Conservation (phyloP, 2,329 filamentous ascomycete species). For the Lecanicillium sp. region DNA sequence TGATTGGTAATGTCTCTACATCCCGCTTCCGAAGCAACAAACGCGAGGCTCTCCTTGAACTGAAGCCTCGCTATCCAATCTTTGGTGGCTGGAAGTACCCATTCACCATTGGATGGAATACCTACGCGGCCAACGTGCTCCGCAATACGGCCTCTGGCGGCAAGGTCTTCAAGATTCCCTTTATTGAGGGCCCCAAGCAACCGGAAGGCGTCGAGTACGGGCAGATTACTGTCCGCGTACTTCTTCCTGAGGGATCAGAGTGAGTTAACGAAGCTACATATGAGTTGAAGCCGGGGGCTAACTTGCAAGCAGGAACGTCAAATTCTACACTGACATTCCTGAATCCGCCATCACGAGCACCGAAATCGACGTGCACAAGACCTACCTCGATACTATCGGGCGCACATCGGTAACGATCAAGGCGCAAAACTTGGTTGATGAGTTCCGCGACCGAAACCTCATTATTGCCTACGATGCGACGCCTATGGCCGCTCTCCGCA, state of each 20-base stretch:
- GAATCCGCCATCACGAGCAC: constrained; percentile 50
- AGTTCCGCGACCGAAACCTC: constrained; percentile 74
- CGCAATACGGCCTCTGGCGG: constrained; percentile 56
- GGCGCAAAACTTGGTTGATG: constrained; percentile 82
- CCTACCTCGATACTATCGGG: constrained; percentile 88
- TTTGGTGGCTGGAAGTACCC: constrained; percentile 98
- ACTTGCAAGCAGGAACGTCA: constrained; percentile 59
- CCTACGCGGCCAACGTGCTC: constrained; percentile 69
- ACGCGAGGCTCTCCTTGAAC: constrained; percentile 74
- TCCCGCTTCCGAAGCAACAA: constrained; percentile 73
- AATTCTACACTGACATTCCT: constrained; percentile 68
- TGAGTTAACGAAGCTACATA: constrained; percentile 36
- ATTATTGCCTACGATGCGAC: constrained; percentile 86
- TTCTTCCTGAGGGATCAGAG: constrained; percentile 86
- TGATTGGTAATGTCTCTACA: constrained; percentile 94
- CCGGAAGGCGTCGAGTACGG: constrained; percentile 80
- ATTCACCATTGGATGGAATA: constrained; percentile 95
- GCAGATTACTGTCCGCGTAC: constrained; percentile 67
- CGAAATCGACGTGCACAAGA: constrained; percentile 60
- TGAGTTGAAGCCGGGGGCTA: constrained; percentile 11
- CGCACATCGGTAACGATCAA: constrained; percentile 75
- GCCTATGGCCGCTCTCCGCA: constrained; percentile 64
- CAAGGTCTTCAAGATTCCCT: constrained; percentile 85
- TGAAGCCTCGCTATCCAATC: constrained; percentile 91
- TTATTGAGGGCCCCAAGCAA: constrained; percentile 86